Percentiles rank a stretch among this genome's conserved stretches.
Conservation (phyloP, 176 grass and related monocot genomes). For the Neostapfia colusana region DNA sequence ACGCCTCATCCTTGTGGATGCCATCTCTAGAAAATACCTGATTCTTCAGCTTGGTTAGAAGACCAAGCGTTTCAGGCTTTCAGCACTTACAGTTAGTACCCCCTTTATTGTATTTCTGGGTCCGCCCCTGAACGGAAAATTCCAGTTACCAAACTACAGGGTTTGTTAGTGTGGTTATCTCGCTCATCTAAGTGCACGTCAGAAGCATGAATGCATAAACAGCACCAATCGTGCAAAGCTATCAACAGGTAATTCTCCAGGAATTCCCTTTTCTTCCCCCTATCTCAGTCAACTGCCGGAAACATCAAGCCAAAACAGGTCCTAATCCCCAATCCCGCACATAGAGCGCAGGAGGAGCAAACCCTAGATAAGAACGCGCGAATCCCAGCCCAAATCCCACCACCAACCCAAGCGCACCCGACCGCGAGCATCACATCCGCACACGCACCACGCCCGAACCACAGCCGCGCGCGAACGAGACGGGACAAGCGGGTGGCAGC, state of each 20-base stretch:
- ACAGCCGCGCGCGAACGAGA: neutral
- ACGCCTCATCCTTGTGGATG: too few relatives aligned
- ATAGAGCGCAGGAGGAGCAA: neutral
- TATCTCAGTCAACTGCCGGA: neutral
- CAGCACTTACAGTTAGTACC: too few relatives aligned
- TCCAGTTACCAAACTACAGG: neutral
- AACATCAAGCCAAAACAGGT: neutral
- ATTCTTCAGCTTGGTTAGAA: too few relatives aligned
- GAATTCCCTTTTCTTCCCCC: neutral
- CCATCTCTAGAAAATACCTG: too few relatives aligned
- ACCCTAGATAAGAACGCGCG: constrained; percentile 17
- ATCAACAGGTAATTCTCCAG: neutral
- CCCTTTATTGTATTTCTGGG: too few relatives aligned
- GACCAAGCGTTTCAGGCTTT: too few relatives aligned
- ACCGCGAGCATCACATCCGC: neutral
- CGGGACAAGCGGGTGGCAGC: neutral
- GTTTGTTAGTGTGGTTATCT: neutral
- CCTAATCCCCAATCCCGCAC: constrained; percentile 26
- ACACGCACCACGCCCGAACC: neutral
- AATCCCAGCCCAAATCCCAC: neutral
- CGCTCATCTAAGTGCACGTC: neutral
- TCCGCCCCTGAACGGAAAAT: too few relatives aligned
- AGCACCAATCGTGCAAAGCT: neutral
- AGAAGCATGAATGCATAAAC: neutral
- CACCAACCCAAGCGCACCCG: neutral